Percentiles rank a stretch among this genome's conserved stretches.
phyloP scores from a whole-genome alignment of 345 rosid genomes.

The Diplotaxis tenuifolia region DNA sequence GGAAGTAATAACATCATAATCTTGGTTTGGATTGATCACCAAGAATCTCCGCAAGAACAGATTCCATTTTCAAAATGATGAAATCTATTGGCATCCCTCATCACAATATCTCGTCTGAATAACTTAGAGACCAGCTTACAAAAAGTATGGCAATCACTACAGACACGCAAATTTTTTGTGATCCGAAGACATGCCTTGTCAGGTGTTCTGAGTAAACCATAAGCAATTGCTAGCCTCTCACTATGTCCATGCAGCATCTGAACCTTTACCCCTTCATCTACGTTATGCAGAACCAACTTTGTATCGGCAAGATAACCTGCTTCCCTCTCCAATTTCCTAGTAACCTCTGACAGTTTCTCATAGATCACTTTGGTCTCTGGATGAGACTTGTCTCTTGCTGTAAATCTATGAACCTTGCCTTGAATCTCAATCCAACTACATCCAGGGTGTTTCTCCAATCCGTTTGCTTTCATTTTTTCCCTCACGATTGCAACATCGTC shows the following conservation, averaged over 20 bases:
- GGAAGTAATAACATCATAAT: neutral
- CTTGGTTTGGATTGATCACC: slow-evolving; percentile 42
- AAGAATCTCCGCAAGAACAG: slow-evolving; percentile 84
- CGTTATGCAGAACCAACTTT: slow-evolving; percentile 59
- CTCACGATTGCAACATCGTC: slow-evolving; percentile 65
- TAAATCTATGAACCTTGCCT: slow-evolving; percentile 64
- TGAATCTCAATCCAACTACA: slow-evolving; percentile 85
- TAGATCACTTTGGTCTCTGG: slow-evolving; percentile 58
- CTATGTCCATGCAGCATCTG: slow-evolving; percentile 71
- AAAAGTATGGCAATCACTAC: slow-evolving; percentile 81
- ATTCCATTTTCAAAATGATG: slow-evolving; percentile 76
- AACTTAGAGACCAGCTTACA: slow-evolving; percentile 70
- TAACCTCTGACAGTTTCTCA: slow-evolving; percentile 51
- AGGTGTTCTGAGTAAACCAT: slow-evolving; percentile 53
- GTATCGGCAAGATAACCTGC: slow-evolving; percentile 74
- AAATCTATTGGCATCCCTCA: slow-evolving; percentile 86
- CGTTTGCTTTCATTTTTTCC: slow-evolving; percentile 59
- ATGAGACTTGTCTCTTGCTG: slow-evolving; percentile 80
- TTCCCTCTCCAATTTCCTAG: slow-evolving; percentile 50
- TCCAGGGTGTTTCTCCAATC: slow-evolving; percentile 82
- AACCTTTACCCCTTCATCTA: slow-evolving; percentile 64
- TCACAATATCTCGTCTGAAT: slow-evolving; percentile 49
- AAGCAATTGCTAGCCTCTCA: slow-evolving; percentile 80
- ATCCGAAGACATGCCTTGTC: slow-evolving; percentile 51
- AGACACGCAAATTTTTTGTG: slow-evolving; percentile 72